These are phyloP conservation scores for Crithidia fasciculata DNA, from an alignment of 208 protist genomes.

Conservation along the genomic window DNA sequence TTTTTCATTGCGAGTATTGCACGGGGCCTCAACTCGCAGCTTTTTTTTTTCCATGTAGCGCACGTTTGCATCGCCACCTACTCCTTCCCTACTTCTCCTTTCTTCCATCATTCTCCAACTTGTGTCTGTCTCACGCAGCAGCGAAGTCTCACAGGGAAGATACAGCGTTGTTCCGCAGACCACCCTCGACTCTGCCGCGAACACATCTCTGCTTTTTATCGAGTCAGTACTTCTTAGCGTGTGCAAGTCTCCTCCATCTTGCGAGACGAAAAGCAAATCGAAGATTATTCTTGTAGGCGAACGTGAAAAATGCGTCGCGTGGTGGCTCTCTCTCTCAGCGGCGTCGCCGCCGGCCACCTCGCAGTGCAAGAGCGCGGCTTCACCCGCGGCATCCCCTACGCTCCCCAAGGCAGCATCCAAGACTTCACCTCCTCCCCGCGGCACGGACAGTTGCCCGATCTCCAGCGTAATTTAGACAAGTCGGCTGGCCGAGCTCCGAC, in stretches of 20 bases:
- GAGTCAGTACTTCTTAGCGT: neutral
- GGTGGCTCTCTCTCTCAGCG: neutral
- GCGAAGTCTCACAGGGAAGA: too few species aligned
- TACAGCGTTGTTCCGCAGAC: too few species aligned
- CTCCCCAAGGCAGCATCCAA: conserved; percentile 67
- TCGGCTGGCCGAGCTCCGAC: conserved; percentile 39
- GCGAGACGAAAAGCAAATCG: neutral
- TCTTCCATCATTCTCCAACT: too few species aligned
- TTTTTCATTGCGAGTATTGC: too few species aligned
- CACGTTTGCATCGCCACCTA: too few species aligned
- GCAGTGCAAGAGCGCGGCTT: conserved; percentile 16
- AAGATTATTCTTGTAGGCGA: neutral
- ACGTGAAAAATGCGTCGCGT: neutral
- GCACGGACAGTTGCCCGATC: conserved; percentile 48
- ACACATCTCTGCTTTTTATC: neutral
- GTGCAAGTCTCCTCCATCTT: too few species aligned
- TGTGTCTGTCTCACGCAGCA: too few species aligned
- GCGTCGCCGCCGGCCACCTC: neutral
- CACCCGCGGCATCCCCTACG: conserved; percentile 68
- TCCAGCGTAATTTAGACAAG: conserved; percentile 62
- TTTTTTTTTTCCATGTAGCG: too few species aligned
- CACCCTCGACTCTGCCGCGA: neutral
- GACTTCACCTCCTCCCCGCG: conserved; percentile 70
- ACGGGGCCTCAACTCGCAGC: too few species aligned
- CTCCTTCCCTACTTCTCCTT: too few species aligned